These are phyloP conservation scores for Candida pini DNA, from an alignment of 805 yeast species.

Conservation along the genomic window DNA sequence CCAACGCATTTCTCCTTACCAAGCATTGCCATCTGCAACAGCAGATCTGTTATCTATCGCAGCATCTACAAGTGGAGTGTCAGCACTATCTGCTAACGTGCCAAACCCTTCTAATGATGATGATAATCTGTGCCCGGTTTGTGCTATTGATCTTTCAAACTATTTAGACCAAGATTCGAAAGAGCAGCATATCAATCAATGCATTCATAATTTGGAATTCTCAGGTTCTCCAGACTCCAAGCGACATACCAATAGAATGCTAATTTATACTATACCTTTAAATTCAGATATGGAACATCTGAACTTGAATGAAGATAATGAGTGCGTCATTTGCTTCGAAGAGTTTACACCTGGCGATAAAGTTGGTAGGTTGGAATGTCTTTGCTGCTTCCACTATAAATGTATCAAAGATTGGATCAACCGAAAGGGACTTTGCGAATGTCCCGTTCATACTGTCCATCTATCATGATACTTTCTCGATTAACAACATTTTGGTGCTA, in stretches of 20 bases:
- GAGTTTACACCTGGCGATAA: conserved; percentile 80
- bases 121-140: conserved; percentile 40
- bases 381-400: conserved; percentile 87
- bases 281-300: conserved; percentile 25
- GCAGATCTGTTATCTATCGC: not conserved
- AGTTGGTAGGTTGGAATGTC: conserved; percentile 88
- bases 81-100: not conserved
- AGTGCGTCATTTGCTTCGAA: conserved; percentile 93
- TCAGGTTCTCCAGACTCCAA: conserved; percentile 56
- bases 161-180: conserved; percentile 30
- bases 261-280: conserved; percentile 59
- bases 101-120: conserved; percentile 16
- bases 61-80: not conserved
- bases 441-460: conserved; percentile 73
- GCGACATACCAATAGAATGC: conserved; percentile 70
- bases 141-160: conserved; percentile 25
- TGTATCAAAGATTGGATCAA: conserved; percentile 92
- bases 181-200: conserved; percentile 65
- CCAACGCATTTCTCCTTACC: too few species aligned
- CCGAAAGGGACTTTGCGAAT: conserved; percentile 76
- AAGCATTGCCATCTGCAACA: too few species aligned
- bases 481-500: too few species aligned
- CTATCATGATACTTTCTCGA: conserved; percentile 7
- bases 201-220: conserved; percentile 56
- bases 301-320: conserved; percentile 42